These are phyloP conservation scores for Umbelopsis ramanniana DNA, from an alignment of 192 early-diverging fungal genomes.

Conservation along the genomic window DNA sequence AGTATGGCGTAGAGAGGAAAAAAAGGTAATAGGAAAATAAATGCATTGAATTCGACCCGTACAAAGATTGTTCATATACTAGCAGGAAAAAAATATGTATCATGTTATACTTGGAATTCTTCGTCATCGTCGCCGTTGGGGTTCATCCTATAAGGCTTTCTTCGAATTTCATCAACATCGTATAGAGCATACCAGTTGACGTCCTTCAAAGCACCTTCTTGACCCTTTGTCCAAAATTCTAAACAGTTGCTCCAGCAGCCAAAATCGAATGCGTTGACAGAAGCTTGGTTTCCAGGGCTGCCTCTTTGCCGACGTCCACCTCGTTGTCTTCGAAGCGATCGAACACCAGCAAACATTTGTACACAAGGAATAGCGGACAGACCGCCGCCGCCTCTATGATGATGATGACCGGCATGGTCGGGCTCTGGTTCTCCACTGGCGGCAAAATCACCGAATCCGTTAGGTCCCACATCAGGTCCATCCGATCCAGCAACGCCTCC, in stretches of 20 bases:
- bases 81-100: not conserved
- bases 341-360: constrained; percentile 43
- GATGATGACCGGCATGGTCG: constrained; percentile 35
- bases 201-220: constrained; percentile 58
- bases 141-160: not conserved
- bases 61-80: too few species aligned
- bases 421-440: constrained; percentile 30
- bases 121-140: not conserved
- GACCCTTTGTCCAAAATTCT: constrained; percentile 77
- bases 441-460: constrained; percentile 42
- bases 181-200: constrained; percentile 66
- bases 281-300: constrained; percentile 27
- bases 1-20: too few species aligned
- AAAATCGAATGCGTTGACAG: constrained; percentile 77
- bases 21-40: too few species aligned
- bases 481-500: constrained; percentile 39
- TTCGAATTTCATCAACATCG: constrained; percentile 40
- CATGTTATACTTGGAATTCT: constrained; percentile 1
- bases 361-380: constrained; percentile 26
- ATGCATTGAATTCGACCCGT: too few species aligned
- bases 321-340: constrained; percentile 41
- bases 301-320: constrained; percentile 32
- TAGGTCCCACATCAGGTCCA: constrained; percentile 35
- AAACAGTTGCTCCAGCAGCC: constrained; percentile 81
- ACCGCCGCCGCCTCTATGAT: constrained; percentile 25